phyloP scores from a whole-genome alignment of 106 monocot genomes.

The Dendrobium nobile region DNA sequence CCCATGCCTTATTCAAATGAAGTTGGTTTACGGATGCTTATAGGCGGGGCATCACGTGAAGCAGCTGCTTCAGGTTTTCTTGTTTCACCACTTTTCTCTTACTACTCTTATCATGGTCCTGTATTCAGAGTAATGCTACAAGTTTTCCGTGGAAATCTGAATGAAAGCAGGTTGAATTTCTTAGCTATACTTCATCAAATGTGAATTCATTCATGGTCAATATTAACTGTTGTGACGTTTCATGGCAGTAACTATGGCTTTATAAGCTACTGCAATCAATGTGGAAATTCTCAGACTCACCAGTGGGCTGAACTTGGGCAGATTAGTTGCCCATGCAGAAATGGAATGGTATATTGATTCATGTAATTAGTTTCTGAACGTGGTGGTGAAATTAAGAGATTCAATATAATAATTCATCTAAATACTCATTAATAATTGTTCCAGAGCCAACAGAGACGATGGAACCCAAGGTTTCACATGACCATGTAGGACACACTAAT shows the following conservation, averaged over 20 bases:
- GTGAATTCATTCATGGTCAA: background rate
- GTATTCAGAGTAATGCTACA: slow-evolving; percentile 88
- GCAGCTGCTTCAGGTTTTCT: slow-evolving; percentile 74
- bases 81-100: slow-evolving; percentile 82
- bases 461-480: too few species aligned
- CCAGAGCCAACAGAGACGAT: too few species aligned
- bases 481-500: too few species aligned
- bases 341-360: slow-evolving; percentile 35
- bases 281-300: slow-evolving; percentile 80
- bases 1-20: slow-evolving; percentile 98
- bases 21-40: slow-evolving; percentile 92
- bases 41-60: slow-evolving; percentile 88
- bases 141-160: slow-evolving; percentile 47
- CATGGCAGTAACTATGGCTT: slow-evolving; percentile 75
- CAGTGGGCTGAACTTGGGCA: slow-evolving; percentile 68
- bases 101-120: slow-evolving; percentile 94
- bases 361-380: background rate
- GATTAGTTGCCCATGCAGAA: slow-evolving; percentile 63
- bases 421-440: too few species aligned
- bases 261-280: slow-evolving; percentile 72
- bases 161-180: slow-evolving; percentile 39
- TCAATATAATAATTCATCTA: too few species aligned
- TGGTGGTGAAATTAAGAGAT: background rate
- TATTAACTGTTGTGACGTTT: background rate
- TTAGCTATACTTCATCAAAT: background rate